Evolutionary conservation across 768 basidiomycete species (phyloP), one percentile per base, ranked within the genome.

Genomic region (Atractiella rhizophila): DNA sequence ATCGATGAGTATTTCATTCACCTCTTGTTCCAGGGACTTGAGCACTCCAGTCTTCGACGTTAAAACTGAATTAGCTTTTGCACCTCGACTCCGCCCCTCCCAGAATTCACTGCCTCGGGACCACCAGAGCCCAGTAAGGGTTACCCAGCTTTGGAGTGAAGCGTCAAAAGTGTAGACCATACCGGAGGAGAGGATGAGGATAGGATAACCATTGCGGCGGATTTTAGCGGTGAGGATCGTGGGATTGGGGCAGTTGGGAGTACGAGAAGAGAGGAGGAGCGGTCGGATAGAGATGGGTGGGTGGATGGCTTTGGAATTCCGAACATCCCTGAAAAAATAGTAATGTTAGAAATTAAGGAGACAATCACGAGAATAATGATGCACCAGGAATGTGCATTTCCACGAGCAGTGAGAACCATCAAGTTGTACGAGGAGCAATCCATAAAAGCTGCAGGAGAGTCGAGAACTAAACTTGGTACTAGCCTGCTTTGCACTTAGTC

Each of bases 81-180:
- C 48, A 31, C 58, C 59, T 24, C 72, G 66, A 45, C 70, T 68
- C 5, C 76, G 67, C 25, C 71, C 69, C 52, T 77, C 75, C 80
- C 82, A 85, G 18, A 67, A 68, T 46, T 79, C 75, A 0, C 77
- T 81, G 29, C 77, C 75, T 48, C 75, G 69, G 0, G 74, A 63
- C 74, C 77, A 86, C 80, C 83, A 88, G 1, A 68, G 61, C 37
- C 80, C 76, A 31, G 70, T 71, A 29, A 94, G 59, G 49, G 74
- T 73, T 37, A 71, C 64, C 73, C 81, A 94, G 4, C 70, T 55
- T 23, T 59, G 57, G 1, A 86, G 65, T 7, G 64, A 58, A 2
- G 67, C 39, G 49, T 88, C 81, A 57, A 79, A 94, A 0, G 80
- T 71, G 54, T 77, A 76, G 3, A 75, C 68, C 16, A 71, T 59